Conservation (phyloP, 208 protist genomes). For the Strigomonas oncopelti region DNA sequence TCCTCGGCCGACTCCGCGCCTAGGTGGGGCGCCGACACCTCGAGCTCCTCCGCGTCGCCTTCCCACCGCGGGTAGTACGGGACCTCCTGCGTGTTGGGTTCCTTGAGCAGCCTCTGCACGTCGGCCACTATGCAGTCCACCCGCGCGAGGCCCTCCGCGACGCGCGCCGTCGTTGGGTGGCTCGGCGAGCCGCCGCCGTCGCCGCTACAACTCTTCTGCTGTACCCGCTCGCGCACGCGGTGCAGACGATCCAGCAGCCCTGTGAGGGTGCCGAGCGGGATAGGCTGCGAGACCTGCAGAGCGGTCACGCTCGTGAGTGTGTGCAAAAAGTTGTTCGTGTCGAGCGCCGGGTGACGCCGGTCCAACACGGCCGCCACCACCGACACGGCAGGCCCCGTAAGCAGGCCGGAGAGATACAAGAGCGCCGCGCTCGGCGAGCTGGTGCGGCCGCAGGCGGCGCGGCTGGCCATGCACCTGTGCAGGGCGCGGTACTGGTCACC, state of each 20-base stretch:
- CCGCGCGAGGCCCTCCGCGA: background rate
- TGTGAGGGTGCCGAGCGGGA: background rate
- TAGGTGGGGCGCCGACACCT: background rate
- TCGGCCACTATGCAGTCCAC: conserved; percentile 1
- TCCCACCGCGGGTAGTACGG: conserved; percentile 7
- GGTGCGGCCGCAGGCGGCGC: no score
- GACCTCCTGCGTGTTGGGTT: background rate
- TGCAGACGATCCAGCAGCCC: conserved; percentile 1
- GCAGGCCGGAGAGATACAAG: conserved; percentile 1
- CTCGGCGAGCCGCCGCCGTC: no score
- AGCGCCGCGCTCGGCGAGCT: background rate
- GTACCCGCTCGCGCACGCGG: background rate
- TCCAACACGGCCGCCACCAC: conserved; percentile 5
- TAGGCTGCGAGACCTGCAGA: background rate
- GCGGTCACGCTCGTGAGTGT: background rate
- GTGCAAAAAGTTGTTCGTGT: background rate
- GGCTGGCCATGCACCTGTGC: background rate
- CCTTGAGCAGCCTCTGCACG: background rate
- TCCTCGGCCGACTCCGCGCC: background rate
- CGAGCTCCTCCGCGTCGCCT: background rate
- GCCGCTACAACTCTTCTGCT: background rate
- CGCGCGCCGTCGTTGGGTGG: no score
- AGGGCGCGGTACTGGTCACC: conserved; percentile 17
- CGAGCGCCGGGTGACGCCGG: background rate
- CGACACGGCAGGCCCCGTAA: background rate